Conservation (phyloP, 164 flowering plant species). For the Aristolochia fimbriata region DNA sequence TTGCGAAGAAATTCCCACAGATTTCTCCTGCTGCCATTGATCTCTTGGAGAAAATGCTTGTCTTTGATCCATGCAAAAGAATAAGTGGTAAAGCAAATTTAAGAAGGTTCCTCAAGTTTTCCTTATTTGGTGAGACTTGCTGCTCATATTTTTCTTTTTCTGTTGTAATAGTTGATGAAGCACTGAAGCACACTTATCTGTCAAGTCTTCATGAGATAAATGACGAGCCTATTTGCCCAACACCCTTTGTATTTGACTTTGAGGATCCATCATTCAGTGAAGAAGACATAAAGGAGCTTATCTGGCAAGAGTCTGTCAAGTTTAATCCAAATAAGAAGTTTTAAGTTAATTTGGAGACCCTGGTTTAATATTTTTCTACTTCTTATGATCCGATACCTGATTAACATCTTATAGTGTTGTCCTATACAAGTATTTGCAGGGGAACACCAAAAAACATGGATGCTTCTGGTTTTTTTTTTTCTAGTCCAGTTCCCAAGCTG, state of each 20-base stretch:
- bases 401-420: too few species aligned
- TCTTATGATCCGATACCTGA: not conserved
- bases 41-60: conserved; percentile 85
- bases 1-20: conserved; percentile 48
- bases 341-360: too few species aligned
- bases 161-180: conserved; percentile 59
- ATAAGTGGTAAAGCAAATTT: conserved; percentile 49
- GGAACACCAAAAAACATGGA: too few species aligned
- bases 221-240: conserved; percentile 72
- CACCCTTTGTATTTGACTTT: conserved; percentile 70
- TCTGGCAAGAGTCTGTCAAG: conserved; percentile 59
- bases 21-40: conserved; percentile 61
- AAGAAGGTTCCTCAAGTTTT: not conserved
- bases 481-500: too few species aligned
- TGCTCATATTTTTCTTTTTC: not conserved
- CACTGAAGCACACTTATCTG: conserved; percentile 71
- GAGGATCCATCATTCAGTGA: conserved; percentile 59
- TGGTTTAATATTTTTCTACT: not conserved
- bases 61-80: conserved; percentile 86
- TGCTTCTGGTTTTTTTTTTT: too few species aligned
- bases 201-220: conserved; percentile 81
- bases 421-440: too few species aligned
- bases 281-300: conserved; percentile 78
- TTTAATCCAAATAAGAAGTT: conserved; percentile 43
- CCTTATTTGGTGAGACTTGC: not conserved